Percentiles rank a stretch among this genome's conserved stretches.
Evolutionary conservation across 2,329 filamentous ascomycete species (phyloP).

Genomic region (Pezicula carpinea): DNA sequence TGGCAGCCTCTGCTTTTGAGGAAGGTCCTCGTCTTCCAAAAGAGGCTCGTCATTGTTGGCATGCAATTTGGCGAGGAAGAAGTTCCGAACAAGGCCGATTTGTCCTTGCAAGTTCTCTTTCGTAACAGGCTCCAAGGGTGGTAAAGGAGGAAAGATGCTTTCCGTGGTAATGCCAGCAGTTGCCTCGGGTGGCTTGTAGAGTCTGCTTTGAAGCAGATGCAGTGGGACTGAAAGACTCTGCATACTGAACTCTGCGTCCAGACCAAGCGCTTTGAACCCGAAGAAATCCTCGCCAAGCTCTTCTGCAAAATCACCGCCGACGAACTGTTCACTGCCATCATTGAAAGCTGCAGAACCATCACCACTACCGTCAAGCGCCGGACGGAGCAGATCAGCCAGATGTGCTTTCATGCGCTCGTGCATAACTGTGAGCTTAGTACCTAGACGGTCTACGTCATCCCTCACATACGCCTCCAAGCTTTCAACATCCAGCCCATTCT

Average conservation of each 20-base stretch:
- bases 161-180: slow-evolving; percentile 54
- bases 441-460: slow-evolving; percentile 86
- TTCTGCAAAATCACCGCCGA: slow-evolving; percentile 94
- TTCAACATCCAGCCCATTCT: slow-evolving; percentile 79
- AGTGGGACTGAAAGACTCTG: slow-evolving; percentile 87
- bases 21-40: slow-evolving; percentile 91
- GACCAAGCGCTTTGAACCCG: slow-evolving; percentile 89
- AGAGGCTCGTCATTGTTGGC: slow-evolving; percentile 78
- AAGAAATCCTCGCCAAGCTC: slow-evolving; percentile 99
- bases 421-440: slow-evolving; percentile 72
- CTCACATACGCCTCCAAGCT: slow-evolving; percentile 80
- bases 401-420: slow-evolving; percentile 95
- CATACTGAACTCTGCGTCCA: slow-evolving; percentile 86
- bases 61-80: slow-evolving; percentile 85
- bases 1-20: slow-evolving; percentile 74
- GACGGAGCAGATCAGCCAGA: slow-evolving; percentile 86
- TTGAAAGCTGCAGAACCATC: slow-evolving; percentile 92
- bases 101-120: slow-evolving; percentile 72
- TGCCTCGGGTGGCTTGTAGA: slow-evolving; percentile 72
- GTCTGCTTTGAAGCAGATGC: slow-evolving; percentile 86
- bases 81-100: slow-evolving; percentile 84
- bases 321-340: slow-evolving; percentile 94
- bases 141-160: slow-evolving; percentile 55
- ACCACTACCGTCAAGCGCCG: slow-evolving; percentile 75
- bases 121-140: slow-evolving; percentile 72